Percentiles rank a stretch among this genome's conserved stretches.
Evolutionary conservation across 2,329 filamentous ascomycete species (phyloP).

Genomic region (Plenodomus tracheiphilus): DNA sequence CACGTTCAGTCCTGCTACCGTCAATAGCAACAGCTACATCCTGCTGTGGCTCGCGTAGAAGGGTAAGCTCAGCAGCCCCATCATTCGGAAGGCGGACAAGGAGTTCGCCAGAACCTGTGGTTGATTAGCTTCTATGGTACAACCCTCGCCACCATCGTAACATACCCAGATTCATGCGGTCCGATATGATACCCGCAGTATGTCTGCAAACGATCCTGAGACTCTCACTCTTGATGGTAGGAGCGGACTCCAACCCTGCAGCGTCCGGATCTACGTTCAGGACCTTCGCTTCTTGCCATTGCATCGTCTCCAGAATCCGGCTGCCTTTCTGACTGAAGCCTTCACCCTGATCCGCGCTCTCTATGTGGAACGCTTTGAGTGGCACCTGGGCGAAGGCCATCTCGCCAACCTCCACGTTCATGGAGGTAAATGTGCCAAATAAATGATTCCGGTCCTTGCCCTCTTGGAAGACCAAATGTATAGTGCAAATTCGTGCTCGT

Average conservation of each 20-base stretch:
- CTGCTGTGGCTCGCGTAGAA: slow-evolving; percentile 68
- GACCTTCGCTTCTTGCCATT: slow-evolving; percentile 70
- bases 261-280: slow-evolving; percentile 69
- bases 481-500: slow-evolving; percentile 56
- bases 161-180: slow-evolving; percentile 75
- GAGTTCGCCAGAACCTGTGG: slow-evolving; percentile 49
- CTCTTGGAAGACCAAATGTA: slow-evolving; percentile 77
- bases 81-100: slow-evolving; percentile 50
- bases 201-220: slow-evolving; percentile 76
- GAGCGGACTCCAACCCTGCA: slow-evolving; percentile 59
- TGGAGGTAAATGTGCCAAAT: slow-evolving; percentile 73
- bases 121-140: background rate
- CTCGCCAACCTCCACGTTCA: slow-evolving; percentile 69
- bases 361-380: slow-evolving; percentile 67
- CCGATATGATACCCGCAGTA: slow-evolving; percentile 75
- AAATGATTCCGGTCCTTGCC: slow-evolving; percentile 71
- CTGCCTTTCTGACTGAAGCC: slow-evolving; percentile 45
- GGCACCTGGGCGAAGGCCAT: slow-evolving; percentile 70
- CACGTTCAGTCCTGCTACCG: slow-evolving; percentile 36
- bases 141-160: background rate
- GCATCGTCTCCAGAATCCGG: slow-evolving; percentile 48
- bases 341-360: slow-evolving; percentile 57
- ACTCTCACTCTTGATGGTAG: slow-evolving; percentile 75
- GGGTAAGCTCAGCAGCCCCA: slow-evolving; percentile 40
- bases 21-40: slow-evolving; percentile 77